Conservation (phyloP, 352 stramenopile species). For the Pythium brassicae region DNA sequence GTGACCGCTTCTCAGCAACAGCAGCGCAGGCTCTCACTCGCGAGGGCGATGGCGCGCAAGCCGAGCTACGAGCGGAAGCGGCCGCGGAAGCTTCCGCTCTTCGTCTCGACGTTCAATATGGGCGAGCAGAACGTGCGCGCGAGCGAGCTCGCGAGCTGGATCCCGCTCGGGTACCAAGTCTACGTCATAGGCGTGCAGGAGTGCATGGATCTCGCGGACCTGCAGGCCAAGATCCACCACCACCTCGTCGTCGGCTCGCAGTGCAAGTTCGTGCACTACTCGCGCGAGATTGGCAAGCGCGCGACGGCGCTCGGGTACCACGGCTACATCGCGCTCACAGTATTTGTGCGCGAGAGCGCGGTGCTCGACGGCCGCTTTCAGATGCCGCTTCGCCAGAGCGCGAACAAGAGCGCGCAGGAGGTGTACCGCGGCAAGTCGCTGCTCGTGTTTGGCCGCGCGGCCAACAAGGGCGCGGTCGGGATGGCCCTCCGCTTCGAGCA, state of each 20-base stretch:
- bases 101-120: slow-evolving; percentile 86
- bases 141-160: slow-evolving; percentile 64
- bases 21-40: slow-evolving; percentile 5
- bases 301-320: slow-evolving; percentile 80
- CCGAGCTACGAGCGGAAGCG: slow-evolving; percentile 10
- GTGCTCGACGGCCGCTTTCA: slow-evolving; percentile 61
- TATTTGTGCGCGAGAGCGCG: slow-evolving; percentile 72
- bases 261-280: slow-evolving; percentile 71
- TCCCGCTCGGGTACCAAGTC: slow-evolving; percentile 27
- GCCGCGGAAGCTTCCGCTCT: slow-evolving; percentile 54
- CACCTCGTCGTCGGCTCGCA: slow-evolving; percentile 50
- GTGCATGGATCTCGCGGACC: slow-evolving; percentile 79
- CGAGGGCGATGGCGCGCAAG: neutral
- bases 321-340: slow-evolving; percentile 81
- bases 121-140: slow-evolving; percentile 66
- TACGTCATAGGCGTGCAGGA: slow-evolving; percentile 37
- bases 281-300: slow-evolving; percentile 75
- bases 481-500: slow-evolving; percentile 57
- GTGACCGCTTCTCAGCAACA: no score
- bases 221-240: slow-evolving; percentile 62
- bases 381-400: slow-evolving; percentile 51
- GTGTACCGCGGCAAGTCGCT: slow-evolving; percentile 76
- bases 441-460: slow-evolving; percentile 63
- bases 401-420: slow-evolving; percentile 62
- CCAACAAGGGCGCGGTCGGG: slow-evolving; percentile 70